Base-by-base conservation (phyloP, 345 rosid genomes). In the Hirschfeldia incana region DNA sequence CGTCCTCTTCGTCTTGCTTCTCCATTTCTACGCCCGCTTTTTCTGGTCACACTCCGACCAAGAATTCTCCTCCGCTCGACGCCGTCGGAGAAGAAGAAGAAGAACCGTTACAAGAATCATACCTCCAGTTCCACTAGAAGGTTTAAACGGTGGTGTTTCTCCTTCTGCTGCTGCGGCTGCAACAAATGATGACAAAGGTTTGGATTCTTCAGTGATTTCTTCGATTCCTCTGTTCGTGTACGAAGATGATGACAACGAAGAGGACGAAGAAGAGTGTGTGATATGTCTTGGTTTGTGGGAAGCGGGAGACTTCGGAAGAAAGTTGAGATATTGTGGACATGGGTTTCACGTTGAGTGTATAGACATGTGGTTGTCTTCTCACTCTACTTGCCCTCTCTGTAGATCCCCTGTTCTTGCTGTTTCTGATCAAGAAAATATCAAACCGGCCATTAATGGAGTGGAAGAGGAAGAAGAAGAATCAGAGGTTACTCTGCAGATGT, bases 21-120 rank as follows among this genome's bases (percentile, higher is more conserved):
- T 93, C 77, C 95, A 93, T 74, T 76, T 93, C 82, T 93, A 93
- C 69, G 94, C 98, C 81, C 86, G 83, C 69, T 90, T 87, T 83
- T 87, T 85, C 89, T 82, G 88, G 73, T 82, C 87, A 5, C 87
- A 81, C 17, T 81, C 91, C 62, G 69, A 67, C 85, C 86, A 64
- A 79, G 81, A 27, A 79, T 65, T 70, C 74, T 67, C 26, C 77
- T 27, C 17, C 83, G 33, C 85, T 36, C 6, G 59, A 72, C 44
- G 15, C 27, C 49, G 82, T 82, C 78, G 70, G 49, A 78, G 82
- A 72, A 4, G 77, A 72, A 4, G 77, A 26, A 79, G 75, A 62
- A 74, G 82, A 74, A 74, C 75, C 10, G 11, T 85, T 61, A 74
- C 83, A 79, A 81, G 87, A 80, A 44, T 34, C 83, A 33, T 83